phyloP scores from a whole-genome alignment of 371 early-diverging fungal genomes.

The Mucor racemosus region DNA sequence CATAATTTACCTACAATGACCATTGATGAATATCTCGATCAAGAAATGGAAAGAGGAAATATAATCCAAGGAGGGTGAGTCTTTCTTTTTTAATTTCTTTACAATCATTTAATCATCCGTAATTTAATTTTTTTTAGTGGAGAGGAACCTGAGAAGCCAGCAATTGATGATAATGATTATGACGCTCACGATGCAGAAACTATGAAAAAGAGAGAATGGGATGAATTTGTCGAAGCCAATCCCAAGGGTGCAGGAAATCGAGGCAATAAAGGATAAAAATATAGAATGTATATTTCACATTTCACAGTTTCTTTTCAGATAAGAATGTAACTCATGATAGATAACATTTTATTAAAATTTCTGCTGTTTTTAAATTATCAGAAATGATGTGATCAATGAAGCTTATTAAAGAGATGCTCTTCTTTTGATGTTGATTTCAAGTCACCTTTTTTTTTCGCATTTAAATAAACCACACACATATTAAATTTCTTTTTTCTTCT shows the following conservation, averaged over 20 bases:
- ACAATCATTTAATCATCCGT: no score
- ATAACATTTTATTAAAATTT: neutral
- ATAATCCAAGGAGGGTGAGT: slow-evolving; percentile 85
- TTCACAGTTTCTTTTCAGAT: neutral
- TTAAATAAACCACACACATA: neutral
- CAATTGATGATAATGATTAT: slow-evolving; percentile 80
- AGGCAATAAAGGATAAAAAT: slow-evolving; percentile 49
- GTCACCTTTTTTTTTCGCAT: slow-evolving; percentile 2
- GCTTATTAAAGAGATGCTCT: neutral
- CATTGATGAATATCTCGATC: slow-evolving; percentile 91
- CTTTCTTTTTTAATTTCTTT: neutral
- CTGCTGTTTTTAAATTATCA: neutral
- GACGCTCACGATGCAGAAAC: slow-evolving; percentile 84
- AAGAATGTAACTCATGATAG: neutral
- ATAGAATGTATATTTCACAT: neutral
- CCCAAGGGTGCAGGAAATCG: slow-evolving; percentile 87
- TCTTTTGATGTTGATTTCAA: neutral
- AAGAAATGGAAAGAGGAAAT: slow-evolving; percentile 88
- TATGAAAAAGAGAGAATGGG: slow-evolving; percentile 85
- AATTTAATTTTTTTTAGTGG: slow-evolving; percentile 28
- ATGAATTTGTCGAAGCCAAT: slow-evolving; percentile 92
- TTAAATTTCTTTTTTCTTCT: neutral
- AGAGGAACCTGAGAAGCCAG: slow-evolving; percentile 67
- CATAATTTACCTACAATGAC: slow-evolving; percentile 96
- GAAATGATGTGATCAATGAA: neutral